phyloP scores from a whole-genome alignment of 768 basidiomycete species.

The Auricularia sp. region DNA sequence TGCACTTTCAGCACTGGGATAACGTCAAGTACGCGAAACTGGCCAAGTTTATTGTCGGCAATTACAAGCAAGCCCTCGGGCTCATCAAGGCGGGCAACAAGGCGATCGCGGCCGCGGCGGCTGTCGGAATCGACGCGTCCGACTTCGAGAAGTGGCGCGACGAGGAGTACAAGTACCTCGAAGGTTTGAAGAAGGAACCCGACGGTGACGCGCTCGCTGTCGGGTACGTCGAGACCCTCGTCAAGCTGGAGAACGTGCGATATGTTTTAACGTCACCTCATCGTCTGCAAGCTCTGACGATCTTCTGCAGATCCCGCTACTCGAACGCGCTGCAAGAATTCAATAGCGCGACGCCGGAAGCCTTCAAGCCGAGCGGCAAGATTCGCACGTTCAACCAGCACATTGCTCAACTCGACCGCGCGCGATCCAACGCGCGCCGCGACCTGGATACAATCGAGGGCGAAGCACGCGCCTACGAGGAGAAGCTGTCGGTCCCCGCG shows the following conservation, averaged over 20 bases:
- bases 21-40: conserved; percentile 10
- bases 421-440: too few relatives aligned
- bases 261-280: not conserved
- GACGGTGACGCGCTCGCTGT: conserved; percentile 3
- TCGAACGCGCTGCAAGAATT: too few relatives aligned
- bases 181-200: conserved; percentile 10
- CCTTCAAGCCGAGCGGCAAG: too few relatives aligned
- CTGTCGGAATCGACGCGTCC: conserved; percentile 5
- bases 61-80: conserved; percentile 12
- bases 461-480: not conserved
- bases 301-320: not conserved
- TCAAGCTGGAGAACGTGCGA: not conserved
- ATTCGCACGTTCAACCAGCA: too few relatives aligned
- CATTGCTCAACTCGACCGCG: too few relatives aligned
- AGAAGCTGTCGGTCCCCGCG: not conserved
- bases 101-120: not conserved
- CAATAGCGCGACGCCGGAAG: too few relatives aligned
- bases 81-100: conserved; percentile 2
- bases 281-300: too few relatives aligned
- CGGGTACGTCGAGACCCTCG: not conserved
- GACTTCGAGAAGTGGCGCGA: conserved; percentile 8
- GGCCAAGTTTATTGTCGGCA: not conserved
- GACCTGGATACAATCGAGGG: not conserved
- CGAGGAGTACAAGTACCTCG: conserved; percentile 13
- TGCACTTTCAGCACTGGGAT: conserved; percentile 15